Evolutionary conservation across 2,329 filamentous ascomycete species (phyloP).

Genomic region (Aspergillus sp.): DNA sequence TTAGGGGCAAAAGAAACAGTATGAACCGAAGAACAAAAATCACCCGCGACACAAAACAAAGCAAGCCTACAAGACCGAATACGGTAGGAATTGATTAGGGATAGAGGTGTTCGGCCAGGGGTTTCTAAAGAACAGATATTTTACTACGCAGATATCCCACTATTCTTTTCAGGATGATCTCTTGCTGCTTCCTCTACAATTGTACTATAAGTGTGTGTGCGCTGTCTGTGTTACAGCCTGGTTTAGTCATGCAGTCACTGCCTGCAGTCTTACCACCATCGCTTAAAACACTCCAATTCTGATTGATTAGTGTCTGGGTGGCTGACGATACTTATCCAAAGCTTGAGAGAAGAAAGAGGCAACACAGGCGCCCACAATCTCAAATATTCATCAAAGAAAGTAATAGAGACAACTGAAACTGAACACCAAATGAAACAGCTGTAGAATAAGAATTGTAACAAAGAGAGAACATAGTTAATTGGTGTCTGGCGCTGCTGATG

Average conservation of each 20-base stretch:
- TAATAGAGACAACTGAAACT: neutral
- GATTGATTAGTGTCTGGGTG: neutral
- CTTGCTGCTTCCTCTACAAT: neutral
- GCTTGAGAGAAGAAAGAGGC: neutral
- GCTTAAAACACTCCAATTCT: neutral
- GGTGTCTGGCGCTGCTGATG: slow-evolving; percentile 18
- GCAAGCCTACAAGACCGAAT: neutral
- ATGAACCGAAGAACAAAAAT: neutral
- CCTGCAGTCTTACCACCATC: neutral
- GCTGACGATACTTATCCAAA: neutral
- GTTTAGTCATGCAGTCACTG: neutral
- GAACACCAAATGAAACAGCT: neutral
- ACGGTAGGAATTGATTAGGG: neutral
- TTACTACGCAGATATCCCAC: slow-evolving; percentile 7
- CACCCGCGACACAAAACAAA: neutral
- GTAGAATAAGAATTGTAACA: slow-evolving; percentile 1
- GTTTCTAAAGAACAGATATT: slow-evolving; percentile 5
- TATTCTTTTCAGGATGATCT: slow-evolving; percentile 5
- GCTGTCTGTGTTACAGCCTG: neutral
- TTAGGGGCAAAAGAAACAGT: neutral
- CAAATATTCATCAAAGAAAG: neutral
- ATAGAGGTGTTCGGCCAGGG: slow-evolving; percentile 7
- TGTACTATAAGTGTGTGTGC: neutral
- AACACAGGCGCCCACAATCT: neutral
- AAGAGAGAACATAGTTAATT: slow-evolving; percentile 6